Evolutionary conservation across 345 rosid species (phyloP).

Genomic region (Excoecaria cochinchinensis): DNA sequence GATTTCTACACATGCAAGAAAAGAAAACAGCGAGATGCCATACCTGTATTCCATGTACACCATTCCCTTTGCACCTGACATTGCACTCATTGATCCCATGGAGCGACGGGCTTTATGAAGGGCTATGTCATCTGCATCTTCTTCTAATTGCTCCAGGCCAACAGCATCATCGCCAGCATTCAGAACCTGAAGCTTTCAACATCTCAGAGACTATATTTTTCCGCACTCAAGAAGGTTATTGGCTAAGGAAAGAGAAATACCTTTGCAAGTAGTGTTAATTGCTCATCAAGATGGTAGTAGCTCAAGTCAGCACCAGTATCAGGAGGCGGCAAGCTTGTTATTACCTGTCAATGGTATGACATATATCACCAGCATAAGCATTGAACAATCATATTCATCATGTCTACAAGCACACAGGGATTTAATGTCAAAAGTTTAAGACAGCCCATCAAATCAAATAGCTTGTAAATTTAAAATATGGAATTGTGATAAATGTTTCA

Average conservation of each 20-base stretch:
- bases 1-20: too few species aligned
- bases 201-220: conserved; percentile 15
- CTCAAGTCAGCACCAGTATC: conserved; percentile 79
- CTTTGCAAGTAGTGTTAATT: conserved; percentile 68
- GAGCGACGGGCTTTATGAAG: conserved; percentile 67
- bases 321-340: conserved; percentile 85
- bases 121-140: conserved; percentile 86
- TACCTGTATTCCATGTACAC: conserved; percentile 91
- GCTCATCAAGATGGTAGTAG: conserved; percentile 65
- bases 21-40: not conserved
- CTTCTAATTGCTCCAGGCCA: conserved; percentile 84
- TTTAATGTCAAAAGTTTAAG: not conserved
- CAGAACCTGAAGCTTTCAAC: conserved; percentile 49
- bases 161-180: conserved; percentile 81
- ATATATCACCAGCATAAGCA: conserved; percentile 1
- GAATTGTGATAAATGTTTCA: not conserved
- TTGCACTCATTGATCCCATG: conserved; percentile 68
- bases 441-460: not conserved
- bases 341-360: conserved; percentile 44
- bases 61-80: conserved; percentile 90
- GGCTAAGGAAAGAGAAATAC: conserved; percentile 26
- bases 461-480: not conserved
- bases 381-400: not conserved
- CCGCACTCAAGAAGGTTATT: not conserved
- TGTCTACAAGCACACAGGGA: too few species aligned